Evolutionary conservation across 2,329 filamentous ascomycete genomes (phyloP), one percentile per base, ranked within the genome.

Genomic region (Ceratocystis colombiana): DNA sequence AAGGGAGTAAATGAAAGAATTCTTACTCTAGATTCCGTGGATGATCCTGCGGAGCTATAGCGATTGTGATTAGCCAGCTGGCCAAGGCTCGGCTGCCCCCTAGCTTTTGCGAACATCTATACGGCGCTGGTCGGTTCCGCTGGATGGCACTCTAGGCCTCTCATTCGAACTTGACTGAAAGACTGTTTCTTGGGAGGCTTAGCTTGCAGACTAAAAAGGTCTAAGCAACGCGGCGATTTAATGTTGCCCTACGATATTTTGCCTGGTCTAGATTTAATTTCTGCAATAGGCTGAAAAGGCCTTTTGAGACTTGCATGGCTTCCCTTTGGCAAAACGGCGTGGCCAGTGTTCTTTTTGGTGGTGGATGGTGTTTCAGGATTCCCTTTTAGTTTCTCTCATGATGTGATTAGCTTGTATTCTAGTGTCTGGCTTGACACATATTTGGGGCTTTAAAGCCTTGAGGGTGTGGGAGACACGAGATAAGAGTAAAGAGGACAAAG

Each of bases 311-410:
- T 41, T 41, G 12, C 37, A 41, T 41, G 37, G 37, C 37, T 41
- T 41, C 37, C 37, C 37, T 41, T 41, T 41, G 37, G 12, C 10
- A 41, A 41, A 15, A 41, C 37, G 10, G 37, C 37, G 37, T 41
- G 37, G 37, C 37, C 10, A 25, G 48, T 53, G 20, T 25, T 53
- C 22, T 53, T 59, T 37, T 59, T 28, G 25, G 20, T 7, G 17
- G 25, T 37, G 28, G 15, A 59, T 7, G 28, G 55, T 59, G 55
- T 59, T 59, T 59, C 55, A 59, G 55, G 25, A 37, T 33, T 59
- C 55, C 55, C 28, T 59, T 59, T 20, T 59, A 30, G 55, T 59
- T 37, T 59, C 55, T 59, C 28, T 59, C 17, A 17, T n/a, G 2
- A 8, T 10, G 55, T 59, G 55, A 6, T 59, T 59, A 59, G 15